These are phyloP conservation scores for Oryza australiensis DNA, from an alignment of 176 grass and related monocot genomes.

Conservation along the genomic window DNA sequence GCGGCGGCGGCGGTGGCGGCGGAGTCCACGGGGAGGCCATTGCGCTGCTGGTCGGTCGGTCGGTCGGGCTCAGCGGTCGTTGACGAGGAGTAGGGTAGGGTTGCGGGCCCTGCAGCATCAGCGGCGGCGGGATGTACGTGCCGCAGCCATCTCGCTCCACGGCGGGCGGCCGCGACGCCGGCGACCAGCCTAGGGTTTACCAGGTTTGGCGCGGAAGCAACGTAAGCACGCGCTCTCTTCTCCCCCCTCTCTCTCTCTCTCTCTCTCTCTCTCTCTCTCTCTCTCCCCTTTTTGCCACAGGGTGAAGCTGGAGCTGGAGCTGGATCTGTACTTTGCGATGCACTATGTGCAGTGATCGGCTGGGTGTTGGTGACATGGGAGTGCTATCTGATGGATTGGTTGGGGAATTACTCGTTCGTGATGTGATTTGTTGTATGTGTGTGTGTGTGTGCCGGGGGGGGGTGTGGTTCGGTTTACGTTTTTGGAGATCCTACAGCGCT, in stretches of 20 bases:
- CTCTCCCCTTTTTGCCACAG: neutral
- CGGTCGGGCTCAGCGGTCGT: neutral
- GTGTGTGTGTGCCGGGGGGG: too few species aligned
- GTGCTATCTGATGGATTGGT: neutral
- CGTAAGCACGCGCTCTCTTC: constrained; percentile 48
- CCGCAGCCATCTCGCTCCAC: constrained; percentile 38
- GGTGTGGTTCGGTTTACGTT: too few species aligned
- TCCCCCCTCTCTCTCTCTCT: neutral
- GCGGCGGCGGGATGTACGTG: constrained; percentile 57
- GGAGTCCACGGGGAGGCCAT: neutral
- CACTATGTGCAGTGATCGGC: neutral
- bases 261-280: neutral
- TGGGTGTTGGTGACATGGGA: neutral
- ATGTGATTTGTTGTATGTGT: too few species aligned
- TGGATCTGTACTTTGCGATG: constrained; percentile 28
- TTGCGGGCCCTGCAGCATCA: constrained; percentile 5
- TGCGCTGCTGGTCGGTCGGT: neutral
- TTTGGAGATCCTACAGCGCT: neutral
- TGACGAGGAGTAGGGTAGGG: constrained; percentile 19
- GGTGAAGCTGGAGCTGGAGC: constrained; percentile 31
- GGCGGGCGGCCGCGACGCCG: constrained; percentile 10
- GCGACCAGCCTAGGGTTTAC: constrained; percentile 83
- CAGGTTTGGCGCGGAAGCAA: constrained; percentile 94
- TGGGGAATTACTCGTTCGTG: neutral
- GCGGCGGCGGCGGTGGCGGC: neutral